These are phyloP conservation scores for Tuber umbilicatum DNA, from an alignment of 495 filamentous ascomycete species.

Conservation along the genomic window DNA sequence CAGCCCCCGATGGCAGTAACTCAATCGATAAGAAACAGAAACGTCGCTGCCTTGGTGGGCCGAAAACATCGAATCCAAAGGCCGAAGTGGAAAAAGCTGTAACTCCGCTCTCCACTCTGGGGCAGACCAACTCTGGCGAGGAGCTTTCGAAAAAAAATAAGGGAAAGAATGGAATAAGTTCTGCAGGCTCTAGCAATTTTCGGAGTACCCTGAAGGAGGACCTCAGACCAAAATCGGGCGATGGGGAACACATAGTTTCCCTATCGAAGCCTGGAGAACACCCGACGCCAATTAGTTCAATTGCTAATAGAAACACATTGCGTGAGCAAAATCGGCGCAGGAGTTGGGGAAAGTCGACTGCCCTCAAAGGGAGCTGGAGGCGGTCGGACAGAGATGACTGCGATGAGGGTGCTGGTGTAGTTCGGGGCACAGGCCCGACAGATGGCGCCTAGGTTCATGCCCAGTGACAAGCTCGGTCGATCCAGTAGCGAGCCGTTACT, in stretches of 20 bases:
- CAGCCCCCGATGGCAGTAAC: conserved; percentile 11
- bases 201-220: conserved; percentile 25
- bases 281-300: conserved; percentile 18
- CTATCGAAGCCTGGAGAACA: conserved; percentile 17
- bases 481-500: background rate
- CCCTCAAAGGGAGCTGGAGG: conserved; percentile 27
- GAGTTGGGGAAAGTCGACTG: conserved; percentile 31
- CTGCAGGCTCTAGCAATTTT: conserved; percentile 26
- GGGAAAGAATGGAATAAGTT: conserved; percentile 23
- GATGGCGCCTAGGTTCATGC: background rate
- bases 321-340: conserved; percentile 29
- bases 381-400: conserved; percentile 22
- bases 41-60: conserved; percentile 16
- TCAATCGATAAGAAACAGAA: conserved; percentile 28
- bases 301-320: conserved; percentile 19
- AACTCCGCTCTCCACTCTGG: background rate
- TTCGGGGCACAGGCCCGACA: background rate
- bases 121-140: conserved; percentile 11
- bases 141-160: conserved; percentile 14
- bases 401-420: conserved; percentile 6
- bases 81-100: background rate
- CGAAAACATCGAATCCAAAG: background rate
- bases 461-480: background rate
- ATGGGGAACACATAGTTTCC: conserved; percentile 14
- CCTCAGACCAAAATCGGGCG: conserved; percentile 13